phyloP scores from a whole-genome alignment of 78 protist genomes.

The Neovahlkampfia damariscottae region DNA sequence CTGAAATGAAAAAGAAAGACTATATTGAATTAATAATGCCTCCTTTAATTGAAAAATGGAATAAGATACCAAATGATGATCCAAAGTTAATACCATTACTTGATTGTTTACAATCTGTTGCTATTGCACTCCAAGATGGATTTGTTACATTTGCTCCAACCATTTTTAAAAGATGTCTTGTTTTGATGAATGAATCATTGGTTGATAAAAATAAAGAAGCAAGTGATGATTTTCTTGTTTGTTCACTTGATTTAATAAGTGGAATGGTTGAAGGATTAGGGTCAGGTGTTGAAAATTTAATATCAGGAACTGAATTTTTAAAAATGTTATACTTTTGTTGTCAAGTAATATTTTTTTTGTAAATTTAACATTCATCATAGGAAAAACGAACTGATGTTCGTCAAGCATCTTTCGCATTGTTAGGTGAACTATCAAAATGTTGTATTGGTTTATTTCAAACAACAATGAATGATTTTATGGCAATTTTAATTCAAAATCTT shows the following conservation, averaged over 20 bases:
- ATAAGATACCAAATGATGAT: slow-evolving; percentile 39
- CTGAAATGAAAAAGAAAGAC: slow-evolving; percentile 47
- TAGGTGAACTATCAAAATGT: slow-evolving; percentile 58
- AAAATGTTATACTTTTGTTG: slow-evolving; percentile 26
- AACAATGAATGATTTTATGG: slow-evolving; percentile 25
- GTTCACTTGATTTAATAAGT: slow-evolving; percentile 54
- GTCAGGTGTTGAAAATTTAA: slow-evolving; percentile 34
- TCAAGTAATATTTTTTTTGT: too few species aligned
- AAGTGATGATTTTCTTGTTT: slow-evolving; percentile 42
- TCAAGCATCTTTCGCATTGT: slow-evolving; percentile 60
- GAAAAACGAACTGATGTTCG: slow-evolving; percentile 38
- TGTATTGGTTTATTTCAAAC: slow-evolving; percentile 23
- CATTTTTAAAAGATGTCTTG: slow-evolving; percentile 26
- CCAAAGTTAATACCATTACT: slow-evolving; percentile 54
- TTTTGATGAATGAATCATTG: slow-evolving; percentile 18
- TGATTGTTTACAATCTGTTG: slow-evolving; percentile 64
- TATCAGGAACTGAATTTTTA: slow-evolving; percentile 24
- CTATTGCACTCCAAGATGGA: slow-evolving; percentile 44
- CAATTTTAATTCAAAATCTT: slow-evolving; percentile 20
- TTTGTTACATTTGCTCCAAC: slow-evolving; percentile 34
- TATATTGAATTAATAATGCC: slow-evolving; percentile 35
- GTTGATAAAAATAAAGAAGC: neutral
- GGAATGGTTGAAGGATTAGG: slow-evolving; percentile 69
- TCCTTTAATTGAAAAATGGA: slow-evolving; percentile 57
- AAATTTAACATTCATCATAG: slow-evolving; percentile 43